Evolutionary conservation across 805 yeast species (phyloP).

Genomic region (Cyberlindnera euphorbiiphila): DNA sequence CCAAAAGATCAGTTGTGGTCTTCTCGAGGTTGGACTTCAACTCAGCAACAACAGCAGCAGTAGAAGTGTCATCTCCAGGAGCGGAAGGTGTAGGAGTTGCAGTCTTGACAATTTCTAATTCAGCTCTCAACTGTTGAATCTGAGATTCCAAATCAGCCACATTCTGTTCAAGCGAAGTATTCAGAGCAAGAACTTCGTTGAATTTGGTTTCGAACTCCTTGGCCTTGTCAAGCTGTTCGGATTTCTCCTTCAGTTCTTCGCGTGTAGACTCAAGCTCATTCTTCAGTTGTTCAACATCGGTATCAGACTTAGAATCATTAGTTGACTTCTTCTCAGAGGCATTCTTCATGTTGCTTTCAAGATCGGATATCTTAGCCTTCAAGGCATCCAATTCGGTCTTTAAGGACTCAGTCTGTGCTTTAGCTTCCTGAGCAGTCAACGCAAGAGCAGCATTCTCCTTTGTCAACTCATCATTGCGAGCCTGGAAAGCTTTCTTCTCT

Average conservation of each 20-base stretch:
- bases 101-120: constrained; percentile 4
- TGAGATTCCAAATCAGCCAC: constrained; percentile 13
- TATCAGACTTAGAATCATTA: not conserved
- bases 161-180: constrained; percentile 28
- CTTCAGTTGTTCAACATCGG: constrained; percentile 4
- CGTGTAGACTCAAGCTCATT: constrained; percentile 12
- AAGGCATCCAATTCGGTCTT: constrained; percentile 20
- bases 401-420: constrained; percentile 4
- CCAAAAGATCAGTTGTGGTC: constrained; percentile 3
- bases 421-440: constrained; percentile 7
- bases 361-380: constrained; percentile 9
- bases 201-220: constrained; percentile 37
- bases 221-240: constrained; percentile 28
- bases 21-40: constrained; percentile 6
- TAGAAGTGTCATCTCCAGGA: constrained; percentile 2
- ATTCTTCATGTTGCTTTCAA: constrained; percentile 8
- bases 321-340: constrained; percentile 1
- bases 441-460: constrained; percentile 15
- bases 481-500: constrained; percentile 19
- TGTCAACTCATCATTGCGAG: constrained; percentile 18
- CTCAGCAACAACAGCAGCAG: constrained; percentile 6
- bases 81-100: not conserved
- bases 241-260: constrained; percentile 21
- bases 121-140: constrained; percentile 2
- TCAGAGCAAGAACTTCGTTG: constrained; percentile 30